A percentile compares a stretch with the other conserved stretches of the same genome.
Evolutionary conservation across 108 stramenopile species (phyloP).

Genomic region (Mediolabrus comicus): DNA sequence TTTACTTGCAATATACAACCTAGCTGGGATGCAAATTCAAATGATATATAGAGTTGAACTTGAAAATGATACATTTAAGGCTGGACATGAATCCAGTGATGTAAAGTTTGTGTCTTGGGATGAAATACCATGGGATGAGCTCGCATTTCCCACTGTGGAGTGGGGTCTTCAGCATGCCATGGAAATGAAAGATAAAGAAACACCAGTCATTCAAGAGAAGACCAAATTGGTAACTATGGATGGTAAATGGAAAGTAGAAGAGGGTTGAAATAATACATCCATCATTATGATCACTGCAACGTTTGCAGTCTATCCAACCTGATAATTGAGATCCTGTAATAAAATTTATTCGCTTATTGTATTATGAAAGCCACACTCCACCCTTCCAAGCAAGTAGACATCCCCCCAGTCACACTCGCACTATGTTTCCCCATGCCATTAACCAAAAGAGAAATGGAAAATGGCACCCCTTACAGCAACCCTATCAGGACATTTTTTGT

Average conservation of each 20-base stretch:
- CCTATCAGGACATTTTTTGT: not conserved
- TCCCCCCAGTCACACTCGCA: not conserved
- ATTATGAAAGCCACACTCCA: not conserved
- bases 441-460: not conserved
- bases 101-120: conserved; percentile 41
- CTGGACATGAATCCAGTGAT: conserved; percentile 48
- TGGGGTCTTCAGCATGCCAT: conserved; percentile 35
- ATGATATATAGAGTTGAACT: conserved; percentile 39
- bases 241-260: conserved; percentile 33
- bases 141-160: conserved; percentile 37
- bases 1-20: conserved; percentile 42
- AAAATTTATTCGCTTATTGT: not conserved
- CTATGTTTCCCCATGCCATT: not conserved
- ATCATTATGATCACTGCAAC: not conserved
- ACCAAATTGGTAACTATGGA: conserved; percentile 29
- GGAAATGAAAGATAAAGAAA: conserved; percentile 25
- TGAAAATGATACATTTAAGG: conserved; percentile 22
- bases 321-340: not conserved
- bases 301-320: not conserved
- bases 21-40: conserved; percentile 43
- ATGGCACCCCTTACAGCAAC: not conserved
- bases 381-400: not conserved
- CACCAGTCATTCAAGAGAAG: conserved; percentile 31
- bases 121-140: conserved; percentile 37
- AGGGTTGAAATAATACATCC: conserved; percentile 2